Conservation (phyloP, 192 early-diverging fungal genomes). For the Endogone sp. region DNA sequence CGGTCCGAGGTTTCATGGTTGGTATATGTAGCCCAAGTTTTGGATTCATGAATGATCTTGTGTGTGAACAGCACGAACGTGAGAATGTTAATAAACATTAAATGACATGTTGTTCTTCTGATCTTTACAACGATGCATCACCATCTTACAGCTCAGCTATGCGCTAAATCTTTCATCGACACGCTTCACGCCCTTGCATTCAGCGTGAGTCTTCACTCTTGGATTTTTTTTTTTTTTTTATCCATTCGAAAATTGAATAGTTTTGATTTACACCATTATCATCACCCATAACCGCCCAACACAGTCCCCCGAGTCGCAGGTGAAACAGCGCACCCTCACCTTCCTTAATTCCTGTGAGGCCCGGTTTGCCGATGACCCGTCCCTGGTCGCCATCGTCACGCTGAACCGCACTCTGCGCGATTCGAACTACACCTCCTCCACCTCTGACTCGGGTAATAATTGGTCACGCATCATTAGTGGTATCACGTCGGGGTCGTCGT, state of each 20-base stretch:
- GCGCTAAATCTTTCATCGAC: neutral
- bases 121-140: neutral
- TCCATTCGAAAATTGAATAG: too few species aligned
- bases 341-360: neutral
- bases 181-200: neutral
- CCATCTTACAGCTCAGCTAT: neutral
- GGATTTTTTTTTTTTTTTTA: neutral
- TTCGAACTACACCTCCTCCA: neutral
- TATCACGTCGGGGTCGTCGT: too few species aligned
- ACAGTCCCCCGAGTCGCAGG: neutral
- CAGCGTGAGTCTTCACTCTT: neutral
- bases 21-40: neutral
- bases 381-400: neutral
- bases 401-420: neutral
- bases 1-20: neutral
- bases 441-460: neutral
- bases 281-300: too few species aligned
- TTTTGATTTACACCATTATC: too few species aligned
- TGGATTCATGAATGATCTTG: neutral
- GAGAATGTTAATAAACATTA: too few species aligned
- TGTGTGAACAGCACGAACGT: too few species aligned
- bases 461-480: neutral
- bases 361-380: neutral
- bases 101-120: too few species aligned
- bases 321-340: neutral